Evolutionary conservation across 1,284 basidiomycete genomes (phyloP), one percentile per base, ranked within the genome.

Genomic region (Leccinum solheimii): DNA sequence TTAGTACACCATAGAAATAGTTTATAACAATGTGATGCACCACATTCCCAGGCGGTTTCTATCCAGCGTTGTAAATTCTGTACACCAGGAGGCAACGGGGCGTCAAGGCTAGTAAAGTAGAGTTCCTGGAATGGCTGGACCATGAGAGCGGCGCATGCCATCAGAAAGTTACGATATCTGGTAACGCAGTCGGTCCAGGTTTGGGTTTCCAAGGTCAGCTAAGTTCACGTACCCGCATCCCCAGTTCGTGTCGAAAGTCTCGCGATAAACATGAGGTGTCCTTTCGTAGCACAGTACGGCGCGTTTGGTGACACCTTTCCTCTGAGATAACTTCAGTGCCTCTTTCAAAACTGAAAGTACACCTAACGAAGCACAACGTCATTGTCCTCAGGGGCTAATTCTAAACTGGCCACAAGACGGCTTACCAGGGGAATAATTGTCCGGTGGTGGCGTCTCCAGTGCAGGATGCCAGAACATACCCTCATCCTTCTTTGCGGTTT

Each of bases 81-180:
- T 6, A 95, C 82, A 11, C 92, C 81, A 1, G 92, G 93, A 1
- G 84, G 76, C 6, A 79, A 76, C 6, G 85, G 84, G 8, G 73
- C 66, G 58, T 83, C 80, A 3, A 93, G 78, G n/a, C 85, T 74
- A 1, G 81, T 75, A 61, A 81, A 82, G 70, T 93, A 93, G 61
- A 80, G 61, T 0, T 83, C 82, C 69, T 90, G 87, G 7, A 73
- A 61, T 58, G 74, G 71, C 70, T 93, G 91, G 51, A 81, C 80
- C 78, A 91, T 83, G 16, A 95, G 80, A 5, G 86, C 82, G 1
- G 90, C 80, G 65, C 93, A 92, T 4, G 82, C 80, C 90, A 96
- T 95, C 60, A 92, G 68, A 68, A 90, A 94, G 71, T 95, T 95
- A 34, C 93, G 87, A 72, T 95, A 95, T n/a, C 91, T 92, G 64